A percentile compares a stretch with the other conserved stretches of the same genome.
Conservation (phyloP, 805 yeast genomes). For the Suhomyces xylopsoci region DNA sequence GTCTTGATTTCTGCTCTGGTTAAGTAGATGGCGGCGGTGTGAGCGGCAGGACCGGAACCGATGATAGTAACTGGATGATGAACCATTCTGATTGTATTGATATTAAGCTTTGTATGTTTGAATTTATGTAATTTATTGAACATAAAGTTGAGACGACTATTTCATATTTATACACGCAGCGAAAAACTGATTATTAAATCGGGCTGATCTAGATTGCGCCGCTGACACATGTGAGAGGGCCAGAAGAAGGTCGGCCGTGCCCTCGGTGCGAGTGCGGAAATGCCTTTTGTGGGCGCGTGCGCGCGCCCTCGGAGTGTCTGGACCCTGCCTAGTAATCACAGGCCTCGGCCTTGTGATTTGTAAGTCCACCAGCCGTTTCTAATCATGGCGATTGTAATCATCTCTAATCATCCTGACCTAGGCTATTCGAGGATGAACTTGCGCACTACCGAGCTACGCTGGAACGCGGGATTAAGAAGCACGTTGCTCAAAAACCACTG, state of each 20-base stretch:
- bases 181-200: constrained; percentile 1
- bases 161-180: neutral
- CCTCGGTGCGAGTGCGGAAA: neutral
- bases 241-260: neutral
- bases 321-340: neutral
- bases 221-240: neutral
- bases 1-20: constrained; percentile 97
- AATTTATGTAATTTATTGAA: neutral
- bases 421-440: constrained; percentile 29
- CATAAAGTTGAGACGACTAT: neutral
- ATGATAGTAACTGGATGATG: constrained; percentile 83
- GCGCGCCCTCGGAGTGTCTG: neutral
- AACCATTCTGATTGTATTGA: constrained; percentile 51
- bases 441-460: constrained; percentile 36
- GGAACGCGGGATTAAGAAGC: constrained; percentile 47
- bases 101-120: neutral
- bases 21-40: constrained; percentile 96
- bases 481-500: constrained; percentile 59
- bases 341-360: neutral
- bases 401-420: neutral
- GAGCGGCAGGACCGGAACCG: constrained; percentile 99
- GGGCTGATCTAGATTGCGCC: constrained; percentile 3
- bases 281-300: neutral
- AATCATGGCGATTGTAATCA: neutral
- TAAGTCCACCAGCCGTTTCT: neutral